Evolutionary conservation across 2,329 filamentous ascomycete genomes (phyloP).

Genomic region (Aureobasidium vineae): DNA sequence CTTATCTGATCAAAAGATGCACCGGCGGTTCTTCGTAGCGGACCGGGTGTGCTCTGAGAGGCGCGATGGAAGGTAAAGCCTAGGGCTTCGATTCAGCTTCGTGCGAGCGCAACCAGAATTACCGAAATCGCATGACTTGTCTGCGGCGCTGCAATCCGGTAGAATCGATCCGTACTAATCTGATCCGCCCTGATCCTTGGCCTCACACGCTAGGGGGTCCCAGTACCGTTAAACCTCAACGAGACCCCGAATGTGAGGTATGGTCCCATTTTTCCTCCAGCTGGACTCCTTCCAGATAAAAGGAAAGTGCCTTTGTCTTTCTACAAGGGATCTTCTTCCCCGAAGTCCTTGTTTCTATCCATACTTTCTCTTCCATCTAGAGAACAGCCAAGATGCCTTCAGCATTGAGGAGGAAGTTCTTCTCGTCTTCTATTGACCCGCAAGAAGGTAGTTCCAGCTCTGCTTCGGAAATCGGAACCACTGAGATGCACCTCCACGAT

Average conservation of each 20-base stretch:
- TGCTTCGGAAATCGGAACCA: not conserved
- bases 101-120: not conserved
- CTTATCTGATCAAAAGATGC: conserved; percentile 16
- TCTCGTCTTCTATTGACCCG: not conserved
- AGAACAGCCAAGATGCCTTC: conserved; percentile 19
- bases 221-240: conserved; percentile 23
- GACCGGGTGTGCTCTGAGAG: not conserved
- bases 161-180: conserved; percentile 8
- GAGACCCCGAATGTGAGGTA: not conserved
- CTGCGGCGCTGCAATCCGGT: not conserved
- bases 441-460: conserved; percentile 18
- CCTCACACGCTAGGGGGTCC: conserved; percentile 3
- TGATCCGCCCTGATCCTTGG: conserved; percentile 24
- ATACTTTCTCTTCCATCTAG: not conserved
- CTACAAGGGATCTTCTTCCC: not conserved
- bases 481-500: conserved; percentile 15
- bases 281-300: conserved; percentile 9
- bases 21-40: conserved; percentile 11
- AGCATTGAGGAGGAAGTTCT: conserved; percentile 25
- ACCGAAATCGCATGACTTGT: conserved; percentile 15
- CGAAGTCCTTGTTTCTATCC: not conserved
- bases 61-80: not conserved
- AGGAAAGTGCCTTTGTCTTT: not conserved
- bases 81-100: conserved; percentile 5
- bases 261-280: conserved; percentile 18